Evolutionary conservation across 2,329 filamentous ascomycete genomes (phyloP), one percentile per base, ranked within the genome.

Genomic region (Trichophaea hybrida): DNA sequence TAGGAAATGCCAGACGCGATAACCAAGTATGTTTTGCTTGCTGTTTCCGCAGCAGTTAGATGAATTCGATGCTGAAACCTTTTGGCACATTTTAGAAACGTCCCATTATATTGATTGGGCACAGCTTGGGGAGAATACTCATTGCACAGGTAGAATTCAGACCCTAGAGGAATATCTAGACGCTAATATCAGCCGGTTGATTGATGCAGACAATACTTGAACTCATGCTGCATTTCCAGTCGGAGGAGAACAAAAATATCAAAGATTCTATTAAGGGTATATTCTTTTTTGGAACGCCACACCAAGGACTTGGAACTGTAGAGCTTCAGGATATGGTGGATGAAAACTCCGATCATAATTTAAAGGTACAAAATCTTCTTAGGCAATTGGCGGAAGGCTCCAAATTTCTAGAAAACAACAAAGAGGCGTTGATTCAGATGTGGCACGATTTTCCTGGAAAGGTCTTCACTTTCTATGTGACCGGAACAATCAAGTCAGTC

Each of bases 201-300:
- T 8, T n/a, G 12, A 31, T 38, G 31, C n/a, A 57, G 54, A 57
- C 40, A 7, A 32, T 57, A 31, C 6, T 57, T 6, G 40, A 57
- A 37, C 38, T 32, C 12, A 35, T 7, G 32, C 15, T 31, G 24
- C n/a, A 48, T 1, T 17, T 37, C 8, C 6, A 46, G 40, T 50
- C n/a, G n/a, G n/a, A n/a, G n/a, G n/a, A n/a, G n/a, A n/a, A 50
- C 35, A 7, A 37, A 10, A 31, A 56, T n/a, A 59, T 63, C 32
- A 15, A 55, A 3, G 34, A 57, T 24, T 33, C 54, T 17, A 61
- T 57, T 24, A 17, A 56, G 10, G 55, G 59, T 4, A 43, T 59
- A 37, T 54, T 63, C 33, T 61, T 63, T 35, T 63, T 63, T 15
- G 61, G 61, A n/a, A 54, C 61, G n/a, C 61, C 61, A 12, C 61